A percentile compares a stretch with the other conserved stretches of the same genome.
phyloP scores from a whole-genome alignment of 768 basidiomycete species.

The Pseudohyphozyma bogoriensis region DNA sequence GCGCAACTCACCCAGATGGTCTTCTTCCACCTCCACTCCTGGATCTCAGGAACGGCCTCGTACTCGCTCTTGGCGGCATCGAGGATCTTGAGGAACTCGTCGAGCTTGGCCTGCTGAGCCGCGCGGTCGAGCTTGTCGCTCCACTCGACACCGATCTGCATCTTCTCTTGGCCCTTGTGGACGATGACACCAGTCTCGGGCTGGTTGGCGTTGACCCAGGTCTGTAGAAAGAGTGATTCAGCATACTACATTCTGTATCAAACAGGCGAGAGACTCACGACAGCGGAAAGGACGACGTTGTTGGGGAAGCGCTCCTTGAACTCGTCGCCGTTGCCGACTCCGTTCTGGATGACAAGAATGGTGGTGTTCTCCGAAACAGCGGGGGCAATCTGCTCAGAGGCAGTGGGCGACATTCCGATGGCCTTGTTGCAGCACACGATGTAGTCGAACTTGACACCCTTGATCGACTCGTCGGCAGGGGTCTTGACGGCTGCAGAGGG shows the following conservation, averaged over 20 bases:
- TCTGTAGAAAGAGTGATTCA: conserved; percentile 1
- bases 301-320: conserved; percentile 32
- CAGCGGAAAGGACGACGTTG: conserved; percentile 18
- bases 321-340: conserved; percentile 35
- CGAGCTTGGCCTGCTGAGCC: conserved; percentile 1
- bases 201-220: conserved; percentile 20
- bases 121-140: neutral
- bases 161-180: conserved; percentile 20
- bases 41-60: conserved; percentile 14
- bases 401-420: conserved; percentile 5
- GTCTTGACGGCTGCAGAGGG: neutral
- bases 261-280: neutral
- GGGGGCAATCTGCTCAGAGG: conserved; percentile 24
- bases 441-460: conserved; percentile 3
- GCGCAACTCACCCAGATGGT: conserved; percentile 9
- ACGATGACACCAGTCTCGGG: conserved; percentile 16
- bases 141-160: conserved; percentile 19
- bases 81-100: conserved; percentile 12
- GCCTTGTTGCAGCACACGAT: neutral
- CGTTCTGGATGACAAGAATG: conserved; percentile 37
- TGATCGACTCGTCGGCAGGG: neutral
- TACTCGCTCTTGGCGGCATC: conserved; percentile 1
- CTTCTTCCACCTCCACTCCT: conserved; percentile 22
- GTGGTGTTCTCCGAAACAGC: conserved; percentile 17
- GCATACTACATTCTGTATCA: too few relatives aligned